A percentile compares a stretch with the other conserved stretches of the same genome.
These are phyloP conservation scores for Lathyrus tuberosus DNA, from an alignment of 306 rosid species.

Conservation along the genomic window DNA sequence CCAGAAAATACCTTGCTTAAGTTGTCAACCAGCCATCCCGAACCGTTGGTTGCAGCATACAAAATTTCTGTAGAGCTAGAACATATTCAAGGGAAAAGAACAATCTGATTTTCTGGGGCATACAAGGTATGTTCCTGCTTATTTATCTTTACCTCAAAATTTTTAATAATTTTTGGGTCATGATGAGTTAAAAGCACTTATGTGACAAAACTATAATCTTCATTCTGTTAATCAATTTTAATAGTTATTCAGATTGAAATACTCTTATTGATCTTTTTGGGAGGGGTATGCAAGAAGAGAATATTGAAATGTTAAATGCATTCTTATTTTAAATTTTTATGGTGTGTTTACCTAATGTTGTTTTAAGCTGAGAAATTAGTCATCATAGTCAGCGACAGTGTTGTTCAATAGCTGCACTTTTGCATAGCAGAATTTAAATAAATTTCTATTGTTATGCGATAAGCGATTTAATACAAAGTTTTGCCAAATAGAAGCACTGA, in stretches of 20 bases:
- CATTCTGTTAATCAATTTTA: too few species aligned
- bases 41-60: conserved; percentile 80
- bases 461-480: not conserved
- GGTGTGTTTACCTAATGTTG: not conserved
- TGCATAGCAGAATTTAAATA: not conserved
- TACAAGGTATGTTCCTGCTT: conserved; percentile 59
- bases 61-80: conserved; percentile 68
- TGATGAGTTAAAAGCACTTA: too few species aligned
- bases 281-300: not conserved
- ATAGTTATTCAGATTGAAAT: too few species aligned
- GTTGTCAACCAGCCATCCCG: conserved; percentile 79
- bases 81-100: conserved; percentile 80
- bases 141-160: too few species aligned
- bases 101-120: conserved; percentile 86
- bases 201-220: too few species aligned
- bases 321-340: not conserved
- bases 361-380: conserved; percentile 18
- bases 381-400: not conserved
- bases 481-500: not conserved
- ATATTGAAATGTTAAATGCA: not conserved
- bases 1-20: conserved; percentile 69
- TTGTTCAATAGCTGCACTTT: not conserved
- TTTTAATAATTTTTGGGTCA: too few species aligned
- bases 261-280: conserved; percentile 10
- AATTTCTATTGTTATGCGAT: not conserved